Evolutionary conservation across 1,284 basidiomycete genomes (phyloP).

Genomic region (Trichosporon asahii): DNA sequence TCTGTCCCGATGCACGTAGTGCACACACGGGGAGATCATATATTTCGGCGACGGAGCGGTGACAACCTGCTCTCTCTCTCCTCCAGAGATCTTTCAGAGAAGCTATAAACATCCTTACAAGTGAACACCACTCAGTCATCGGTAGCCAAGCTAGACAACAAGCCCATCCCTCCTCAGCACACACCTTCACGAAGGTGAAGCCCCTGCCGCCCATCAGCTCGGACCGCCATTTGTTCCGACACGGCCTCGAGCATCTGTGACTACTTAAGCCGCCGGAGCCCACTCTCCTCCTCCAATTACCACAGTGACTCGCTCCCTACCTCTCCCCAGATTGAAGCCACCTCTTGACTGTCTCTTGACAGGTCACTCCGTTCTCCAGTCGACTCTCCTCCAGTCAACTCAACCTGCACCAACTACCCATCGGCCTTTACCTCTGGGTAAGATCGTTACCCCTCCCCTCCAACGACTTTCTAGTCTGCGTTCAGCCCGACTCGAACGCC

Average conservation of each 20-base stretch:
- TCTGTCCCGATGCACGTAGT: not conserved
- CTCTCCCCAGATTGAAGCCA: too few relatives aligned
- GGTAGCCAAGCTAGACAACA: not conserved
- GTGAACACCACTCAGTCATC: not conserved
- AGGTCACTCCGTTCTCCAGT: too few relatives aligned
- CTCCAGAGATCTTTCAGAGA: not conserved
- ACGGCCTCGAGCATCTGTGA: not conserved
- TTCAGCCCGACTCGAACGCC: too few relatives aligned
- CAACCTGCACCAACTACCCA: too few relatives aligned
- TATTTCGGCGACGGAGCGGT: not conserved
- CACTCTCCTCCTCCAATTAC: not conserved
- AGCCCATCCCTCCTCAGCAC: not conserved
- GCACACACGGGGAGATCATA: not conserved
- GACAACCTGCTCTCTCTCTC: not conserved
- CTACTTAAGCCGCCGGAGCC: not conserved
- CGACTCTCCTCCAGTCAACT: too few relatives aligned
- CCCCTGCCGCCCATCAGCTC: not conserved
- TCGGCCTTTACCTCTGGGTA: too few relatives aligned
- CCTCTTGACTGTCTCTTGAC: too few relatives aligned
- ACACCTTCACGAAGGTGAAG: not conserved
- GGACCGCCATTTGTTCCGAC: not conserved
- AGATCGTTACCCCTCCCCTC: too few relatives aligned
- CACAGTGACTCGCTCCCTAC: too few relatives aligned
- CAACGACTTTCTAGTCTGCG: too few relatives aligned
- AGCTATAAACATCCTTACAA: not conserved